Evolutionary conservation across 2,329 filamentous ascomycete genomes (phyloP), one percentile per base, ranked within the genome.

Genomic region (Clarireedia monteithiana): DNA sequence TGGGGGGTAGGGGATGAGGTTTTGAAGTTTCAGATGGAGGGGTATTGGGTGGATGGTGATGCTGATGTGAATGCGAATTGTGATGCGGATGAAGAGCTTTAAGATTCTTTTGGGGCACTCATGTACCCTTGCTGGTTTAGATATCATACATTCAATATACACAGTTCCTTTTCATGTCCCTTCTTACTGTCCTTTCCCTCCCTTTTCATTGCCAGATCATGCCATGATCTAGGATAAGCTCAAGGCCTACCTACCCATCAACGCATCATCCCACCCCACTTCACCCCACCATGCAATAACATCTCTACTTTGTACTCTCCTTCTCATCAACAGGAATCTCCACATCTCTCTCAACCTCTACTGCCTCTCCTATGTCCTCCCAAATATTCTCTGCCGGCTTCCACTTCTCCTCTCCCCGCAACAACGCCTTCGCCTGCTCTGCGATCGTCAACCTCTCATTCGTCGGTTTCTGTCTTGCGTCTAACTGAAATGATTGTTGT

Each of bases 1-100:
- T 88, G 84, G 79, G 80, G 80, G 27, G 91, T 86, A 87, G 89
- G 89, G 3, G 78, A 91, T 62, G 84, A 92, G 64, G 84, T 81
- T 7, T 69, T 89, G 56, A 81, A 80, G 59, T 91, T 87, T 63
- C 89, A 91, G 65, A 75, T 77, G 58, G 69, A 75, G 6, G 72
- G 77, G 39, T 71, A 77, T 63, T 85, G 64, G 64, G 26, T 14
- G 26, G 12, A 4, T 20, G 44, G n/a, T 3, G 42, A 48, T 23
- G 24, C 9, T 5, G n/a, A 24, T 23, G 49, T 12, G 6, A n/a
- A 52, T 34, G 17, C 6, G 42, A 7, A 2, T 7, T 15, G 12
- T 38, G 39, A 15, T 42, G 7, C 20, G 6, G 44, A 30, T 27
- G 10, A 10, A 30, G 27, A 30, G 27, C 27, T 30, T 30, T 30